phyloP scores from a whole-genome alignment of 768 basidiomycete genomes.

The Hypsizygus marmoreus region DNA sequence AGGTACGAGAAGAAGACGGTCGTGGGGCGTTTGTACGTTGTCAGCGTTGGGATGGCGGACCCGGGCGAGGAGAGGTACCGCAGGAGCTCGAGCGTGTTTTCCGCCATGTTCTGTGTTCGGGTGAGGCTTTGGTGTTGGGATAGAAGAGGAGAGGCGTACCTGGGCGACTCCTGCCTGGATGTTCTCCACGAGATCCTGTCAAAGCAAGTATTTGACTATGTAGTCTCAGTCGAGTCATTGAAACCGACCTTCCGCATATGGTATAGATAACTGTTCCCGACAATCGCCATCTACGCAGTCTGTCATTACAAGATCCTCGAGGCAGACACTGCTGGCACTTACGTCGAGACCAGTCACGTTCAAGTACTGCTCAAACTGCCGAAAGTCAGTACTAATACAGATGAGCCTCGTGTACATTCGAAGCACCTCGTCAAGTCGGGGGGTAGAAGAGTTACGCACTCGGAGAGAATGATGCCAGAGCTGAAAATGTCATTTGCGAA shows the following conservation, averaged over 20 bases:
- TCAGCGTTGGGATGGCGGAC: conserved; percentile 71
- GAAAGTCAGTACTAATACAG: conserved; percentile 80
- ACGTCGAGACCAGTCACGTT: conserved; percentile 92
- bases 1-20: conserved; percentile 81
- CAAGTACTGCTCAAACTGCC: conserved; percentile 89
- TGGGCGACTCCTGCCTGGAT: conserved; percentile 83
- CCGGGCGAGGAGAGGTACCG: conserved; percentile 67
- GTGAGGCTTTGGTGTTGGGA: conserved; percentile 1
- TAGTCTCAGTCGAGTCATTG: neutral
- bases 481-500: conserved; percentile 92
- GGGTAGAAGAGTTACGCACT: conserved; percentile 49
- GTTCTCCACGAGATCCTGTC: conserved; percentile 77
- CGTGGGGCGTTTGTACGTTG: conserved; percentile 51
- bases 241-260: conserved; percentile 78
- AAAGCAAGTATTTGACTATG: neutral
- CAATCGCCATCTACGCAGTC: conserved; percentile 75
- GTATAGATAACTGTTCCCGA: conserved; percentile 91
- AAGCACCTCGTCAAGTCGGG: conserved; percentile 2
- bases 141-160: conserved; percentile 21
- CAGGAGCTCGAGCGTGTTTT: conserved; percentile 81
- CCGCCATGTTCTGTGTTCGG: conserved; percentile 81
- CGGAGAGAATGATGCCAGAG: conserved; percentile 86
- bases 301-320: conserved; percentile 1
- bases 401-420: conserved; percentile 4
- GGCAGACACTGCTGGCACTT: conserved; percentile 26